These are phyloP conservation scores for Gamarada debralockiae DNA, from an alignment of 495 filamentous ascomycete species.

Conservation along the genomic window DNA sequence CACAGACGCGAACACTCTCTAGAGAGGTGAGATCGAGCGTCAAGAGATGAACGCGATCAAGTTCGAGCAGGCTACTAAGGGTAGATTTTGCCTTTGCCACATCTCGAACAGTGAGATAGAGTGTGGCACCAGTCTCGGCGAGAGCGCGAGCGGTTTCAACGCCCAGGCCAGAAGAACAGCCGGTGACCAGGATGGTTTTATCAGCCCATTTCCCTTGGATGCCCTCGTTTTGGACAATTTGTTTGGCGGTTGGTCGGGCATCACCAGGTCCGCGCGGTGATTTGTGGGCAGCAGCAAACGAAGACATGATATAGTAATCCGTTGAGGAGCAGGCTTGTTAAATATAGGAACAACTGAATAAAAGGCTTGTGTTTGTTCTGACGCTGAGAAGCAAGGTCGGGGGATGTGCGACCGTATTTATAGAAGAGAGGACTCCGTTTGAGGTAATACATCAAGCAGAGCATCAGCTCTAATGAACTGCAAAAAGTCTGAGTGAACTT, in stretches of 20 bases:
- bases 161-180: conserved; percentile 49
- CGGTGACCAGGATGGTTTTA: conserved; percentile 50
- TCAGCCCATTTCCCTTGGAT: conserved; percentile 34
- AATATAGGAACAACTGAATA: too few species aligned
- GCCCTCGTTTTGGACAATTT: conserved; percentile 48
- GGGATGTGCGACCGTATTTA: too few species aligned
- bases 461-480: too few species aligned
- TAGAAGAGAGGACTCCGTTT: too few species aligned
- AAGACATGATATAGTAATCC: conserved; percentile 6
- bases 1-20: conserved; percentile 26
- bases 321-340: too few species aligned
- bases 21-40: conserved; percentile 32
- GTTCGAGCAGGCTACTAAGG: conserved; percentile 26
- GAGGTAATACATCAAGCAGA: too few species aligned
- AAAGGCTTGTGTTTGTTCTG: too few species aligned
- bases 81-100: conserved; percentile 32
- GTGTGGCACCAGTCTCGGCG: conserved; percentile 39
- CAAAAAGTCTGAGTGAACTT: too few species aligned
- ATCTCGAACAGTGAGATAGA: conserved; percentile 41
- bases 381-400: too few species aligned
- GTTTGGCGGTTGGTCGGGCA: conserved; percentile 48
- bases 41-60: conserved; percentile 19
- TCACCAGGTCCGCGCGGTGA: conserved; percentile 46
- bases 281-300: conserved; percentile 37
- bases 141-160: conserved; percentile 47